A percentile compares a stretch with the other conserved stretches of the same genome.
Evolutionary conservation across 345 rosid species (phyloP).

Genomic region (Eutrema japonicum): DNA sequence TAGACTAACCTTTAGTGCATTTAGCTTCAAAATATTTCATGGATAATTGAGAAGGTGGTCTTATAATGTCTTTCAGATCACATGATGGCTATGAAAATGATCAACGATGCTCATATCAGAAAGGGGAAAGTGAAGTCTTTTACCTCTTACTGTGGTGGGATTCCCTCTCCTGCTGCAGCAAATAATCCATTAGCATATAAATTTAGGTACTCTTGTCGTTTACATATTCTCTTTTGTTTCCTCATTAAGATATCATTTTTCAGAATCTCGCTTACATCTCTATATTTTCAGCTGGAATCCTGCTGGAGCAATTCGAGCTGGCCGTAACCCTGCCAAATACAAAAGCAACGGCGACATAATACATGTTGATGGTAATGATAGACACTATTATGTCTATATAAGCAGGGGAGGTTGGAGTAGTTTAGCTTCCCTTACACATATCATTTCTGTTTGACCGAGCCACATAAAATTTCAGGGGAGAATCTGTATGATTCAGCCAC

Average conservation of each 20-base stretch:
- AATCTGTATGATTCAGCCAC: constrained; percentile 72
- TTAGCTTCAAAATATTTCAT: background rate
- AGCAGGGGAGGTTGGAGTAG: background rate
- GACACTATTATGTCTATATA: background rate
- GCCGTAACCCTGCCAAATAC: constrained; percentile 82
- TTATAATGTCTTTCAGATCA: constrained; percentile 62
- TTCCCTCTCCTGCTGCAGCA: constrained; percentile 97
- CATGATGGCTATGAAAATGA: constrained; percentile 99
- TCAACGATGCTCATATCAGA: constrained; percentile 65
- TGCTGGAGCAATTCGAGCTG: constrained; percentile 86
- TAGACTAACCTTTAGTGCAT: background rate
- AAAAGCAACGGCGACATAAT: constrained; percentile 57
- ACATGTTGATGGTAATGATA: constrained; percentile 66
- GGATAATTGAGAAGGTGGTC: constrained; percentile 25
- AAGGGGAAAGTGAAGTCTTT: constrained; percentile 81
- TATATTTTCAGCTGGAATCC: constrained; percentile 81
- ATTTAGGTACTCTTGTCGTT: constrained; percentile 62
- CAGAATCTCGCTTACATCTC: constrained; percentile 12
- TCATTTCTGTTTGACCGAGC: constrained; percentile 10
- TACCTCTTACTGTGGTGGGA: constrained; percentile 90
- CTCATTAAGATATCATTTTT: constrained; percentile 2
- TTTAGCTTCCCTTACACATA: background rate
- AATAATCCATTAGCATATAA: constrained; percentile 92
- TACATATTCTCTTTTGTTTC: background rate
- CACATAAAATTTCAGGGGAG: constrained; percentile 56